Conservation (phyloP, 495 filamentous ascomycete species). For the Aspergillus campestris region DNA sequence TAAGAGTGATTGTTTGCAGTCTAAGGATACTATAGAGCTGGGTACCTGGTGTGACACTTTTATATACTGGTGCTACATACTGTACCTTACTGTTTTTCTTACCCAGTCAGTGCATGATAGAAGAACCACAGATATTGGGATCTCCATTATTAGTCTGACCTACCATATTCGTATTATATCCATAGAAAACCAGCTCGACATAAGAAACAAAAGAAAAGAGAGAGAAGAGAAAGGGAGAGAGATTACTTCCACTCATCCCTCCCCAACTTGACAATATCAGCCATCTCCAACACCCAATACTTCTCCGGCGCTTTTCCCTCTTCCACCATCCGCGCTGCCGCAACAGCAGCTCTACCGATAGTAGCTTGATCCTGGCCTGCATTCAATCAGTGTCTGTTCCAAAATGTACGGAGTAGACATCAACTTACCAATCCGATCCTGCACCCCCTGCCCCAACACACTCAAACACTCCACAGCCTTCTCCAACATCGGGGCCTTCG, state of each 20-base stretch:
- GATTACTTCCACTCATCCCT: conserved; percentile 24
- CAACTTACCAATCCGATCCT: conserved; percentile 25
- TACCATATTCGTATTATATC: too few species aligned
- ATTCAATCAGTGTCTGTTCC: conserved; percentile 1
- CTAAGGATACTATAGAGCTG: too few species aligned
- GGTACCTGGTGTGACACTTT: too few species aligned
- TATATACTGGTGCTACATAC: too few species aligned
- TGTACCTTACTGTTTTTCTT: too few species aligned
- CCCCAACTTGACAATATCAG: conserved; percentile 27
- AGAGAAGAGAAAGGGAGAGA: too few species aligned
- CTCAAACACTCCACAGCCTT: conserved; percentile 18
- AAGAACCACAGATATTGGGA: too few species aligned
- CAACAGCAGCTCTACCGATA: conserved; percentile 32
- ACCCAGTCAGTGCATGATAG: too few species aligned
- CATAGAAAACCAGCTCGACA: too few species aligned
- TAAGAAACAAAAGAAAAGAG: too few species aligned
- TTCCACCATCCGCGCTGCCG: conserved; percentile 21
- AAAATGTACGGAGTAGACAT: background rate
- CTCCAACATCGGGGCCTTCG: conserved; percentile 24
- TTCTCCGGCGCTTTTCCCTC: conserved; percentile 29
- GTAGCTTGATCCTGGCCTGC: conserved; percentile 25
- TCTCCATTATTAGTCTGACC: too few species aligned
- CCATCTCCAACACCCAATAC: conserved; percentile 27
- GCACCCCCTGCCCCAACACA: conserved; percentile 18
- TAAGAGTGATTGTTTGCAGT: too few species aligned